Evolutionary conservation across 2,329 filamentous ascomycete species (phyloP), one percentile per base, ranked within the genome.

Genomic region (Pezicula neosporulosa): DNA sequence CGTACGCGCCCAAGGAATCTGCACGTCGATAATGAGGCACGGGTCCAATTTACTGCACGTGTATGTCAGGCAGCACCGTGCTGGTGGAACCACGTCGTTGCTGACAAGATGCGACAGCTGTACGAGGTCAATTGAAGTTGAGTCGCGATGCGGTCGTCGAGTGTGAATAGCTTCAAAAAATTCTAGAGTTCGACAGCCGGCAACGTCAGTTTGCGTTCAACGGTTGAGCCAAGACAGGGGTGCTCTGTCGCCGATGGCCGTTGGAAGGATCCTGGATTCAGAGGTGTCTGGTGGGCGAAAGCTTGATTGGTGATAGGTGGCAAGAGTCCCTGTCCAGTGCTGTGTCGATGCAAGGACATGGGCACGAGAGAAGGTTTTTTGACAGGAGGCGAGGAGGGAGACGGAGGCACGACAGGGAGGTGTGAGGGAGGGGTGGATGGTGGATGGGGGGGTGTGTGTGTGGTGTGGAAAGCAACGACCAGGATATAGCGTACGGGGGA

Each of bases 221-320:
- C 56, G 58, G 56, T 56, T 41, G 28, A 35, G 41, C 56, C 58
- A 55, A 53, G 51, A 53, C 58, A 60, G 58, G 60, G 60, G 57
- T 61, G 57, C 42, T 55, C 55, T 55, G 38, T 49, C 47, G 41
- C 44, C 41, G 48, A 13, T 24, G 42, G 48, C 54, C 52, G 52
- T 55, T 50, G 50, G 39, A 35, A 27, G 24, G 51, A 60, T 58
- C 57, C 57, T 60, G 46, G 59, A 4, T 16, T 24, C 7, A 16
- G 9, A 8, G 12, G 44, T 24, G 45, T 37, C 37, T n/a, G 35
- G 54, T 46, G 44, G 56, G 50, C 38, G 49, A 58, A 58, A 54
- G 53, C 50, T 56, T 56, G 54, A 53, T 55, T 50, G 54, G 50
- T 9, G 15, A 44, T 44, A 36, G 15, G 30, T 24, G 18, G 21